Evolutionary conservation across 352 stramenopile species (phyloP), one percentile per base, ranked within the genome.

Genomic region (Blastocystis hominis): DNA sequence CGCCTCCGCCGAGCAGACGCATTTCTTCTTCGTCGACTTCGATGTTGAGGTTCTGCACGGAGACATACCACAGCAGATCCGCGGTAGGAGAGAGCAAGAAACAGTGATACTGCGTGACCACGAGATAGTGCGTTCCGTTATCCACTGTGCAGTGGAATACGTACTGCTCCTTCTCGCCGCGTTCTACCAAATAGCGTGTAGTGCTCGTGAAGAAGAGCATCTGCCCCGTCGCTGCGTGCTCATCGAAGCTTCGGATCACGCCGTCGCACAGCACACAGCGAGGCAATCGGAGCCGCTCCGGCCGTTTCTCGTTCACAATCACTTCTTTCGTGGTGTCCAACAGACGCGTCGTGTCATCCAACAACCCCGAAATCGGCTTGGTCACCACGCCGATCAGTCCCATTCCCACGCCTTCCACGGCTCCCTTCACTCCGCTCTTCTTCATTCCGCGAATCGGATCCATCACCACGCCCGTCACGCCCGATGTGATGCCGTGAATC

Each of bases 401-500:
- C 56, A 94, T 94, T 7, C 93, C 93, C 7, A 96, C 90, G 6
- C 93, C 93, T 78, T 90, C 59, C 15, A 89, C 61, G 50, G 75
- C 75, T 9, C 87, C 87, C 24, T 70, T 62, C 13, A 96, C 90
- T 10, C 94, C 94, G 75, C 95, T 94, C 78, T 94, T 93, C 87
- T 96, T 94, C 0, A 93, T 93, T 2, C 94, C 94, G 63, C 94
- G 90, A 17, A 94, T 93, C 36, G 94, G 94, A 47, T 95, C 92
- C 15, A 94, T 95, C 76, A 97, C 92, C 40, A 97, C 92, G 0
- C 94, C 94, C 0, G 94, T 95, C 6, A 97, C 91, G 6, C 94
- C 94, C 1, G 92, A 92, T 17, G 95, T 91, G 55, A 97, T 93
- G 0, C 93, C 94, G 42, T 96, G 92, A 1, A 94, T 94, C 44